phyloP scores from a whole-genome alignment of 2,329 filamentous ascomycete genomes.

The Trichothecium sympodiale region DNA sequence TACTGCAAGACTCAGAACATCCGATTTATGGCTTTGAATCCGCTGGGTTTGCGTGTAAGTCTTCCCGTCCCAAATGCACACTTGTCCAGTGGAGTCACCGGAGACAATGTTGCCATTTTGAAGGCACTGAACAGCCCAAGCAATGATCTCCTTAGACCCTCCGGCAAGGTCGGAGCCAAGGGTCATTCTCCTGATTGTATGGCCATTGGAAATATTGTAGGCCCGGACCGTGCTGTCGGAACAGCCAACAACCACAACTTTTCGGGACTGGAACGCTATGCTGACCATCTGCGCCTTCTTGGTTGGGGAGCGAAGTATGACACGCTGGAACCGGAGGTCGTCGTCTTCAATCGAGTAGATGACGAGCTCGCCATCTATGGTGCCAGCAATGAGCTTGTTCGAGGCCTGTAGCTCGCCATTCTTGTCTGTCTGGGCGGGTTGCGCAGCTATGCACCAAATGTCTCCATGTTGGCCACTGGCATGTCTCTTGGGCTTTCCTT shows the following conservation, averaged over 20 bases:
- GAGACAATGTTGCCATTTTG: constrained; percentile 85
- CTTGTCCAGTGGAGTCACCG: constrained; percentile 86
- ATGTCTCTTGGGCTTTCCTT: constrained; percentile 65
- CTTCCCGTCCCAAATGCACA: constrained; percentile 88
- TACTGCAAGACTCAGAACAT: constrained; percentile 78
- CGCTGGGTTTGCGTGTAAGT: constrained; percentile 83
- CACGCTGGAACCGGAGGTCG: constrained; percentile 68
- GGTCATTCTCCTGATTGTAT: constrained; percentile 70
- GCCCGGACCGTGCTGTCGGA: constrained; percentile 93
- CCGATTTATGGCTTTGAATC: constrained; percentile 77
- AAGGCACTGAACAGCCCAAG: constrained; percentile 88
- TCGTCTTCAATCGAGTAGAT: constrained; percentile 78
- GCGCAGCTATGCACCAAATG: constrained; percentile 90
- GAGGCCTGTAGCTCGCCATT: constrained; percentile 21
- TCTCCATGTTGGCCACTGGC: constrained; percentile 89
- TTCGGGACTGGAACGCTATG: constrained; percentile 76
- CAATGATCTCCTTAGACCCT: constrained; percentile 73
- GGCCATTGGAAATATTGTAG: constrained; percentile 73
- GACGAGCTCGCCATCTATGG: constrained; percentile 81
- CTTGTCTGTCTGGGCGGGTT: constrained; percentile 41
- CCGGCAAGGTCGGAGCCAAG: constrained; percentile 68
- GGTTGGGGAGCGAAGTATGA: constrained; percentile 63
- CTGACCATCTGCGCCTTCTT: constrained; percentile 86
- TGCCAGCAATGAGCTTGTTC: constrained; percentile 69
- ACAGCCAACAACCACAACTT: constrained; percentile 79